These are phyloP conservation scores for Penicillium manginii DNA, from an alignment of 495 filamentous ascomycete genomes.

Conservation along the genomic window DNA sequence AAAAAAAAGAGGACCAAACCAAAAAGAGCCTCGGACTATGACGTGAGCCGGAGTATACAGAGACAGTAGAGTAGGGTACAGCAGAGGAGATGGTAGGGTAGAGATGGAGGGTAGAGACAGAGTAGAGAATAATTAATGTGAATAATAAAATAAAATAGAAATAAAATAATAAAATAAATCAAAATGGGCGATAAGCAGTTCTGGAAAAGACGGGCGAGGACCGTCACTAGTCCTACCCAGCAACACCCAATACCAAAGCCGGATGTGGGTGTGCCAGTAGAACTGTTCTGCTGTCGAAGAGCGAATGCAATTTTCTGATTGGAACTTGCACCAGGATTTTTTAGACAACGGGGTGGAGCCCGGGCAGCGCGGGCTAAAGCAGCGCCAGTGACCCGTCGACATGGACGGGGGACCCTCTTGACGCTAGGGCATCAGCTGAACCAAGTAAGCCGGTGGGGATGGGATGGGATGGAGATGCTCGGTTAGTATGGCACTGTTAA, in stretches of 20 bases:
- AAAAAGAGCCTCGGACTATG: conserved; percentile 39
- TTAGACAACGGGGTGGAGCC: conserved; percentile 27
- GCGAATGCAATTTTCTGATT: conserved; percentile 30
- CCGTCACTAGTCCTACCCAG: neutral
- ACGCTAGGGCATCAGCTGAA: conserved; percentile 43
- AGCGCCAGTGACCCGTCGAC: conserved; percentile 46
- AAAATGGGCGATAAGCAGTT: conserved; percentile 1
- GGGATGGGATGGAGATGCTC: no score
- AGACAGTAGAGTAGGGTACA: conserved; percentile 4
- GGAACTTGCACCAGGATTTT: conserved; percentile 20
- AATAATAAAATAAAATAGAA: neutral
- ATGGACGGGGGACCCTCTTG: conserved; percentile 41
- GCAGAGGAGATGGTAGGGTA: conserved; percentile 8
- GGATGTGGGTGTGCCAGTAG: no score
- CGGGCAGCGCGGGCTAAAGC: conserved; percentile 34
- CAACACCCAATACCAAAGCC: neutral
- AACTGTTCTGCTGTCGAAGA: neutral
- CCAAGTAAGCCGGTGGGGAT: conserved; percentile 3
- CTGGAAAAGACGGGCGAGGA: neutral
- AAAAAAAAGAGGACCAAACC: conserved; percentile 19
- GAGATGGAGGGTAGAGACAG: conserved; percentile 16
- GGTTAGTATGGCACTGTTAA: no score
- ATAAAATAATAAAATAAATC: neutral
- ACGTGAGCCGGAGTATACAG: conserved; percentile 31
- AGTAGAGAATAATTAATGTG: conserved; percentile 11